phyloP scores from a whole-genome alignment of 495 filamentous ascomycete species.

The Podospora bellae-mahoneyi region DNA sequence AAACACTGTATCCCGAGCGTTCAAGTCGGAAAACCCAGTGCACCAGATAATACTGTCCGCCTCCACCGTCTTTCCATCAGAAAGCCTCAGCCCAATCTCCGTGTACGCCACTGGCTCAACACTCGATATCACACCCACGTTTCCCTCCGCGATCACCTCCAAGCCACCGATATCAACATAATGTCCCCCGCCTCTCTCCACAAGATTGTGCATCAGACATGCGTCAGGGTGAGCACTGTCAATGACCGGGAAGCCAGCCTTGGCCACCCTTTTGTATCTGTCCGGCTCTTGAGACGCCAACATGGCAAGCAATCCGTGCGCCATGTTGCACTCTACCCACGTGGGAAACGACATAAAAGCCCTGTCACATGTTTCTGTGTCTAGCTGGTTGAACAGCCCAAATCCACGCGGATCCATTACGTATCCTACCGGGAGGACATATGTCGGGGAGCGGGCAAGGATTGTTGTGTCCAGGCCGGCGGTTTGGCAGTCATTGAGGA shows the following conservation, averaged over 20 bases:
- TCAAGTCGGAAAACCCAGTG: conserved; percentile 34
- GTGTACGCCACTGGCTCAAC: conserved; percentile 30
- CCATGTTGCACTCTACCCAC: conserved; percentile 18
- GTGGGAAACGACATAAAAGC: conserved; percentile 23
- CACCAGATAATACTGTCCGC: conserved; percentile 38
- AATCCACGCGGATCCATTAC: conserved; percentile 19
- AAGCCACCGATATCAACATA: conserved; percentile 34
- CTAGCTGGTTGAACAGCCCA: conserved; percentile 24
- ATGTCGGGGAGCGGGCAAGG: conserved; percentile 34
- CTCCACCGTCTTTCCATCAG: conserved; percentile 28
- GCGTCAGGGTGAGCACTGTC: conserved; percentile 26
- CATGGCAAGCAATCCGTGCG: conserved; percentile 11
- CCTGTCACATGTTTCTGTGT: conserved; percentile 22
- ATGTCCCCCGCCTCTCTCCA: conserved; percentile 35
- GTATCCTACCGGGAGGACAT: conserved; percentile 34
- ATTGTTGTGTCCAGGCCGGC: conserved; percentile 32
- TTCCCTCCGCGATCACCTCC: conserved; percentile 24
- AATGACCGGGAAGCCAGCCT: conserved; percentile 33
- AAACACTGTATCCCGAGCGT: conserved; percentile 19
- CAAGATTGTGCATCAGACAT: conserved; percentile 22
- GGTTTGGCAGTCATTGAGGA: conserved; percentile 32
- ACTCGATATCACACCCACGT: conserved; percentile 22
- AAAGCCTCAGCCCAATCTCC: conserved; percentile 27
- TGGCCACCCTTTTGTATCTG: conserved; percentile 26
- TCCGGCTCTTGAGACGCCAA: conserved; percentile 27